These are phyloP conservation scores for Luzula sylvatica DNA, from an alignment of 176 grass and related monocot species.

Conservation along the genomic window DNA sequence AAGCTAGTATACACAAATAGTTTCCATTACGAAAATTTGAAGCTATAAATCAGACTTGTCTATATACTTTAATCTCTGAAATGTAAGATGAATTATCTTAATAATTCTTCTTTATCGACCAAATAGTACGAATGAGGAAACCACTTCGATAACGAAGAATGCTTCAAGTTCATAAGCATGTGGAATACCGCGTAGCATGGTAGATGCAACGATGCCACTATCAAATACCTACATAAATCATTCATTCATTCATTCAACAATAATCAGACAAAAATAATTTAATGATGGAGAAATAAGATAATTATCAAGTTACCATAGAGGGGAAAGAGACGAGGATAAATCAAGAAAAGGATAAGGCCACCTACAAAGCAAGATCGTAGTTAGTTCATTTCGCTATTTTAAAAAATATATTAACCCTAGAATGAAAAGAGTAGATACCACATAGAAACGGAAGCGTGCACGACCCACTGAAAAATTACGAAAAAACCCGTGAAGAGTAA, in stretches of 20 bases:
- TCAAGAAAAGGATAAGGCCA: slow-evolving; percentile 99
- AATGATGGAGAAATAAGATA: background rate
- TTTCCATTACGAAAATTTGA: too few species aligned
- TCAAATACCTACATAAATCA: slow-evolving; percentile 47
- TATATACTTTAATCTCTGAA: too few species aligned
- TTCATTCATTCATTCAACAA: background rate
- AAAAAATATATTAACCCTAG: background rate
- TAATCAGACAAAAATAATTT: too few species aligned
- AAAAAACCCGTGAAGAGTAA: slow-evolving; percentile 57
- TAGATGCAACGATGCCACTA: slow-evolving; percentile 64
- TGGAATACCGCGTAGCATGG: slow-evolving; percentile 67
- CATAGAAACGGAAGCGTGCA: slow-evolving; percentile 47
- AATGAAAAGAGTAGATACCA: slow-evolving; percentile 32
- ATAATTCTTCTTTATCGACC: too few species aligned
- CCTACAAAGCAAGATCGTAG: slow-evolving; percentile 34
- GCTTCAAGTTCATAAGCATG: slow-evolving; percentile 56
- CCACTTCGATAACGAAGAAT: slow-evolving; percentile 41
- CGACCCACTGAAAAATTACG: slow-evolving; percentile 62
- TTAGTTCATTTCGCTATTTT: background rate
- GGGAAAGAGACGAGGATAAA: slow-evolving; percentile 41
- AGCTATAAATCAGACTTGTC: too few species aligned
- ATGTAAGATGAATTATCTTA: too few species aligned
- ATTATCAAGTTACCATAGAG: slow-evolving; percentile 43
- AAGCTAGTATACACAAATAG: too few species aligned
- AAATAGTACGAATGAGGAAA: slow-evolving; percentile 38